Percentiles rank a stretch among this genome's conserved stretches.
Conservation (phyloP, 192 early-diverging fungal genomes). For the Helicostylum pulchrum region DNA sequence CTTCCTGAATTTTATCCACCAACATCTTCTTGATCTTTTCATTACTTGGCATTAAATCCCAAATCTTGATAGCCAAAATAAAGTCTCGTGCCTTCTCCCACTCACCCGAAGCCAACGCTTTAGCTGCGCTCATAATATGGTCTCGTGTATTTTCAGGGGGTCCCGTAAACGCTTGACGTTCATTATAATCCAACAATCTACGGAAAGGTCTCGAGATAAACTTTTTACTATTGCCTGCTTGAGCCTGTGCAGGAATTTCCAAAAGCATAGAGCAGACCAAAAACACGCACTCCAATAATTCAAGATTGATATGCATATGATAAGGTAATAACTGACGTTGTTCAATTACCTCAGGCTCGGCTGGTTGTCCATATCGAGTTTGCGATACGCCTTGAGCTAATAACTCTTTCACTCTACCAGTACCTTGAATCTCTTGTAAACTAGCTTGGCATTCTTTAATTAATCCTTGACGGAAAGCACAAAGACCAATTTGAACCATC, state of each 20-base stretch:
- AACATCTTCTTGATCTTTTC: conserved; percentile 89
- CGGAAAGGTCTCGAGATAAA: conserved; percentile 90
- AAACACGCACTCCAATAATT: conserved; percentile 95
- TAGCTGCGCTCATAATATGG: conserved; percentile 96
- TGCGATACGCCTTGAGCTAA: conserved; percentile 75
- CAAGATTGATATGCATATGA: conserved; percentile 99
- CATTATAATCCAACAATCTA: conserved; percentile 89
- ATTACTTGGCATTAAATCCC: conserved; percentile 83
- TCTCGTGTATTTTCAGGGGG: conserved; percentile 98
- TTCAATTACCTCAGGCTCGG: conserved; percentile 89
- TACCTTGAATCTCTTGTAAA: conserved; percentile 83
- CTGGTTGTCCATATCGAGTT: conserved; percentile 67
- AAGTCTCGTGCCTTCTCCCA: conserved; percentile 84
- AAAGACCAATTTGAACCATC: conserved; percentile 94
- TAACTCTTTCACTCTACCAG: conserved; percentile 86
- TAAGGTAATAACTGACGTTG: conserved; percentile 94
- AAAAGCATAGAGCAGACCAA: conserved; percentile 92
- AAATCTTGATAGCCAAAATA: conserved; percentile 90
- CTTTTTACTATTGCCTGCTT: conserved; percentile 62
- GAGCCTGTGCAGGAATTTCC: conserved; percentile 94
- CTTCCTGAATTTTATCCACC: conserved; percentile 85
- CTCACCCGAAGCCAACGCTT: conserved; percentile 88
- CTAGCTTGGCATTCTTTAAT: conserved; percentile 82
- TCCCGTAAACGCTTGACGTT: conserved; percentile 92
- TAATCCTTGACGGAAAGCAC: conserved; percentile 92